Evolutionary conservation across 2,329 filamentous ascomycete genomes (phyloP), one percentile per base, ranked within the genome.

Genomic region (Pseudopyricularia cyperi): DNA sequence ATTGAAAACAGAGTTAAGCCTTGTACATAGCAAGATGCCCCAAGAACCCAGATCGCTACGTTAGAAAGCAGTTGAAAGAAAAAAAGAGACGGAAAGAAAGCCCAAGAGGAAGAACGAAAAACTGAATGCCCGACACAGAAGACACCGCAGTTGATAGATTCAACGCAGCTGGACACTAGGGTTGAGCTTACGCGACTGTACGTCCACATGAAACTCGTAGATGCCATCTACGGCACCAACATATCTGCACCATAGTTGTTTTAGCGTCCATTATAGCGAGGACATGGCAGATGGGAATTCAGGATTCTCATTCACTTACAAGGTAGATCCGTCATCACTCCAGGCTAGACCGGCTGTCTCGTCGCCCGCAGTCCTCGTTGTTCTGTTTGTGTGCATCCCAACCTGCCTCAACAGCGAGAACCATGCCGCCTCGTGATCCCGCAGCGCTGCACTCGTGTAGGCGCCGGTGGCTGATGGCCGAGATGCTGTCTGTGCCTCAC

Each of bases 221-320:
- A 90, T 83, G 52, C 86, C 86, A 57, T 87, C 81, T 61, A 87
- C 82, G 33, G 80, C 77, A 19, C 77, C 81, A 39, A 83, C 70
- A 58, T 77, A 83, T 52, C 80, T 84, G 50, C 14, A 19, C 9
- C 5, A 17, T 3, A 4, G 19, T 19, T 22, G 4, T 24, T 15
- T 37, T 14, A 48, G 19, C 19, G 26, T 8, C 14, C 24, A 14
- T 49, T 30, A 44, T 26, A 57, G 14, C 14, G 14, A 39, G 46
- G 19, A 17, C 19, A 8, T 30, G 24, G 42, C 42, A 6, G 33
- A 19, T 24, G 35, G 44, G 8, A 5, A 68, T n/a, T 15, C 32
- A 35, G 35, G 17, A 5, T 17, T 11, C 9, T 11, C 12, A 22
- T 12, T 30, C 24, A 50, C 80, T 74, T 65, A 83, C 80, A 84